Base-by-base conservation (phyloP, 2,329 filamentous ascomycete species). In the Coniochaeta prunicola region DNA sequence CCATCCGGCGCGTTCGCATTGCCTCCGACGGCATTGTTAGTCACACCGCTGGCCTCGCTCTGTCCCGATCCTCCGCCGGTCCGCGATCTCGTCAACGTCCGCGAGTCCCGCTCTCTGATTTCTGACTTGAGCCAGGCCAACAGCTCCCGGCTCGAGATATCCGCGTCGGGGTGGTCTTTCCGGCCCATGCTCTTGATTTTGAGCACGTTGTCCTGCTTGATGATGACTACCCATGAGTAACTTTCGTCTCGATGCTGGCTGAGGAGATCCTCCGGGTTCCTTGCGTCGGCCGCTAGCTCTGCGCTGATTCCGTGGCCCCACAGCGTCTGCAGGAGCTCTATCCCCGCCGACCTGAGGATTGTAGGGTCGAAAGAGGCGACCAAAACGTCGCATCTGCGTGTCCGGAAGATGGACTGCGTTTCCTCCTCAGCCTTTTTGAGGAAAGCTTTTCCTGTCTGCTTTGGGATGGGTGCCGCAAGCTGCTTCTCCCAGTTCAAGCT, bases 261-360 rank as follows among this genome's bases (percentile, higher is more conserved):
- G 15, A 91, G 78, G 12, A 96, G 77, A 62, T 94, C 90, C 76
- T 96, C 91, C 0, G 89, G 82, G 0, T 89, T 91, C 19, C 87
- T 83, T 0, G 89, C 83, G 68, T 96, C 90, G 30, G 86, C 83
- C 6, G 92, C 91, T 31, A 99, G 80, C 74, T 99, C 94, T 5
- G 93, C 91, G 61, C 87, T 93, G 69, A 97, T 90, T 59, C 90
- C 88, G 66, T 91, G 85, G 1, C 85, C 80, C 88, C 94, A 97
- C 3, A 99, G 80, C 28, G 83, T 84, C 59, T 89, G 85, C 9
- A 97, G 77, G 45, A 97, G 80, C 64, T 90, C 88, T 26, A 96
- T 78, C 1, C 92, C 92, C 0, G 83, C 81, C 0, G 88, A 89
- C 40, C 90, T 86, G 13, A 97, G 81, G 4, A 91, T 82, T 3